phyloP scores from a whole-genome alignment of 257 asterid species.

The Solanum paucissectum region DNA sequence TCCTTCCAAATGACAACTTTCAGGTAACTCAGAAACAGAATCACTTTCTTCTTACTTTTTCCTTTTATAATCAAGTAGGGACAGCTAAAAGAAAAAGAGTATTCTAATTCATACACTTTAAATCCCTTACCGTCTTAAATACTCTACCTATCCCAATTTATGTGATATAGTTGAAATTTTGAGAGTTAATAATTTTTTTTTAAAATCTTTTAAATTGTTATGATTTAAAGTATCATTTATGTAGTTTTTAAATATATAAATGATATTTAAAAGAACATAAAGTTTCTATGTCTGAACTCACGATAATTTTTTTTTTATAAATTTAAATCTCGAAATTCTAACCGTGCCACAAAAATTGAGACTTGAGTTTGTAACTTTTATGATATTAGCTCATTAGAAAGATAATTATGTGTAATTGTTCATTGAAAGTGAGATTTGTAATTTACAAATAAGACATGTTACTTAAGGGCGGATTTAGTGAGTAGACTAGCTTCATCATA shows the following conservation, averaged over 20 bases:
- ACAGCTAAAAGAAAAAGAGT: background rate
- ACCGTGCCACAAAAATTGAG: background rate
- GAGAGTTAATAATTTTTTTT: background rate
- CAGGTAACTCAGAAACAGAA: conserved; percentile 36
- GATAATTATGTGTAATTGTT: background rate
- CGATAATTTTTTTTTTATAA: background rate
- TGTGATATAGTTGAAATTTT: background rate
- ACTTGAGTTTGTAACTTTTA: background rate
- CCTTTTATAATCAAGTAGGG: background rate
- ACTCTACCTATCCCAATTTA: background rate
- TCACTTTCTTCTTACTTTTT: background rate
- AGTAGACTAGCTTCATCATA: background rate
- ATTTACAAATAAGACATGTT: background rate
- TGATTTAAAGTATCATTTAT: background rate
- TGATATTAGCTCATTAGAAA: background rate
- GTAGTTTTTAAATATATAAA: background rate
- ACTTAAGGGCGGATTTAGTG: background rate
- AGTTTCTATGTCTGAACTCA: background rate
- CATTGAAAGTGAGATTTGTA: background rate
- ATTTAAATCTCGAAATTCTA: background rate
- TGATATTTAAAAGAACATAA: background rate
- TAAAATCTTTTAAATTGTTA: background rate
- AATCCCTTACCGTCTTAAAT: background rate
- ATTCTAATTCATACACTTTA: background rate
- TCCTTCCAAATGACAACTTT: conserved; percentile 52